Evolutionary conservation across 164 flowering plant species (phyloP).

Genomic region (Tetrastigma voinierianum): DNA sequence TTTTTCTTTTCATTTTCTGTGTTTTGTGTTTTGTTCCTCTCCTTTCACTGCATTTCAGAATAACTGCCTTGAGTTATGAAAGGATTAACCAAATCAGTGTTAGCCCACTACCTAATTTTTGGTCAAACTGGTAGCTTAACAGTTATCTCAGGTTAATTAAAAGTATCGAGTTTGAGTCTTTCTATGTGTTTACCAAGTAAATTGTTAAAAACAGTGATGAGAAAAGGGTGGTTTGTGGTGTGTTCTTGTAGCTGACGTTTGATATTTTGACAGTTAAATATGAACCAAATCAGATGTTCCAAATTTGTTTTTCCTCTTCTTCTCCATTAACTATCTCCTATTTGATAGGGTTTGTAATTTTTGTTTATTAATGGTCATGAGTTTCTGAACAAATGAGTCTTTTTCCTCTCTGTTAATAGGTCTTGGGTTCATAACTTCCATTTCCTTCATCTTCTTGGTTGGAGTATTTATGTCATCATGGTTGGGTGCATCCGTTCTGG

Average conservation of each 20-base stretch:
- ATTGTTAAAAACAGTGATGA: not conserved
- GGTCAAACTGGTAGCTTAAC: not conserved
- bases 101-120: not conserved
- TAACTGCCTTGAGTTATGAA: not conserved
- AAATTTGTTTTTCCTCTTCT: not conserved
- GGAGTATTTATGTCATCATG: constrained; percentile 89
- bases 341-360: not conserved
- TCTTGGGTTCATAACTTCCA: constrained; percentile 75
- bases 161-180: not conserved
- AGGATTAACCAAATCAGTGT: not conserved
- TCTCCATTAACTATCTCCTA: not conserved
- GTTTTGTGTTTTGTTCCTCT: not conserved
- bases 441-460: constrained; percentile 74
- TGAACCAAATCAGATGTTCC: not conserved
- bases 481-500: constrained; percentile 74
- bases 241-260: not conserved
- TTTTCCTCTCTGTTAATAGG: constrained; percentile 29
- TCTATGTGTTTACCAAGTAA: not conserved
- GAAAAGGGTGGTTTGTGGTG: not conserved
- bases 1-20: not conserved
- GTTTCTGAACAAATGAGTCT: not conserved
- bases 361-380: not conserved
- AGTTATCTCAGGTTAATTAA: not conserved
- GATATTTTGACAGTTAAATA: not conserved
- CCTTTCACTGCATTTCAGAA: not conserved